phyloP scores from a whole-genome alignment of 164 flowering plant species.

The Taxillus chinensis region DNA sequence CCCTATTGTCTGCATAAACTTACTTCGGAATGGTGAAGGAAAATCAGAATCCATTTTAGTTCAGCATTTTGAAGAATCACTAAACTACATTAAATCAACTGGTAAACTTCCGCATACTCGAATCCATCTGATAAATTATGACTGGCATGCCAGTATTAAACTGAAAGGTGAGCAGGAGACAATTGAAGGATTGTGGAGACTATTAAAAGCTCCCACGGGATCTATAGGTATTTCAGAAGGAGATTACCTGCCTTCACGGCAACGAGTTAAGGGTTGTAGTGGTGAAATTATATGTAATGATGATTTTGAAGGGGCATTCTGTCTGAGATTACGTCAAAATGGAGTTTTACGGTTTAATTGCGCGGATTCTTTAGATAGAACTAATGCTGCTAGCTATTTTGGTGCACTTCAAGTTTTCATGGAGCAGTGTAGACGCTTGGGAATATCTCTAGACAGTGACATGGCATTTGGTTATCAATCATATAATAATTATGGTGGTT shows the following conservation, averaged over 20 bases:
- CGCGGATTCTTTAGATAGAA: constrained; percentile 97
- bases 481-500: constrained; percentile 47
- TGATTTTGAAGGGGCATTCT: constrained; percentile 73
- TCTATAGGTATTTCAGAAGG: constrained; percentile 82
- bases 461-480: constrained; percentile 48
- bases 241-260: constrained; percentile 67
- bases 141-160: constrained; percentile 92
- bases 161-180: constrained; percentile 88
- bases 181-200: constrained; percentile 92
- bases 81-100: constrained; percentile 55
- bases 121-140: constrained; percentile 77
- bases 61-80: constrained; percentile 88
- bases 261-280: constrained; percentile 57
- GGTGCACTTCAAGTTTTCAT: constrained; percentile 89
- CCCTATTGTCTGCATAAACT: constrained; percentile 82
- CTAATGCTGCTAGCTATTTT: constrained; percentile 98
- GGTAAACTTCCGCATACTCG: constrained; percentile 68
- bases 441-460: constrained; percentile 79
- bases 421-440: constrained; percentile 91
- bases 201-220: constrained; percentile 64
- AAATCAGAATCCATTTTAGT: constrained; percentile 87
- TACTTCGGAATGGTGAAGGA: constrained; percentile 86
- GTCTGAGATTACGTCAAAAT: constrained; percentile 87
- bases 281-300: constrained; percentile 71
- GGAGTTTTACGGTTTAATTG: constrained; percentile 95